Evolutionary conservation across 2,329 filamentous ascomycete species (phyloP).

Genomic region (Septoria petroselini): DNA sequence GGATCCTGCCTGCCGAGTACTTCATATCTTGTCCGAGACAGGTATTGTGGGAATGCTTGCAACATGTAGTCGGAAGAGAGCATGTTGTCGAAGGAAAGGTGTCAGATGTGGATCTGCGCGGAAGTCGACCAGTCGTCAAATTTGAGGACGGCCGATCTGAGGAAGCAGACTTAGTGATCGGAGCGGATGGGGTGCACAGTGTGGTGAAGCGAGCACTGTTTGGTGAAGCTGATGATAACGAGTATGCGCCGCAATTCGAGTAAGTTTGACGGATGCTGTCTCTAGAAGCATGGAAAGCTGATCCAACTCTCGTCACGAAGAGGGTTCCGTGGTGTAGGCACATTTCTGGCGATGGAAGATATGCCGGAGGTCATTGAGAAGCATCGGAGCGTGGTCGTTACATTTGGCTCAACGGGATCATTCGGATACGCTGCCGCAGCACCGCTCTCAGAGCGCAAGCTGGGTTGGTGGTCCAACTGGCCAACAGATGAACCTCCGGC

Average conservation of each 20-base stretch:
- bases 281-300: neutral
- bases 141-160: constrained; percentile 18
- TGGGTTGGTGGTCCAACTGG: constrained; percentile 19
- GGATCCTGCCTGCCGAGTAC: neutral
- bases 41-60: constrained; percentile 13
- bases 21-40: constrained; percentile 7
- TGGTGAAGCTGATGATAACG: constrained; percentile 33
- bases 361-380: constrained; percentile 49
- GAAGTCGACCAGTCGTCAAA: neutral
- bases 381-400: constrained; percentile 35
- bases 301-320: constrained; percentile 15
- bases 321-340: constrained; percentile 7
- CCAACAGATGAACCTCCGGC: neutral
- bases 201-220: constrained; percentile 38
- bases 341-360: constrained; percentile 35
- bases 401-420: constrained; percentile 51
- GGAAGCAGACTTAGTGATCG: constrained; percentile 22
- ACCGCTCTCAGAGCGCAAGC: constrained; percentile 26
- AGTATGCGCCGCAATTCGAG: constrained; percentile 33
- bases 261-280: neutral
- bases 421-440: constrained; percentile 48
- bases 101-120: constrained; percentile 6
- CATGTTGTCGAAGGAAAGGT: constrained; percentile 8
- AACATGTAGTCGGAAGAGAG: constrained; percentile 2
- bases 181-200: constrained; percentile 26